Percentiles rank a stretch among this genome's conserved stretches.
Conservation (phyloP, 2,329 filamentous ascomycete species). For the Fusarium algeriense region DNA sequence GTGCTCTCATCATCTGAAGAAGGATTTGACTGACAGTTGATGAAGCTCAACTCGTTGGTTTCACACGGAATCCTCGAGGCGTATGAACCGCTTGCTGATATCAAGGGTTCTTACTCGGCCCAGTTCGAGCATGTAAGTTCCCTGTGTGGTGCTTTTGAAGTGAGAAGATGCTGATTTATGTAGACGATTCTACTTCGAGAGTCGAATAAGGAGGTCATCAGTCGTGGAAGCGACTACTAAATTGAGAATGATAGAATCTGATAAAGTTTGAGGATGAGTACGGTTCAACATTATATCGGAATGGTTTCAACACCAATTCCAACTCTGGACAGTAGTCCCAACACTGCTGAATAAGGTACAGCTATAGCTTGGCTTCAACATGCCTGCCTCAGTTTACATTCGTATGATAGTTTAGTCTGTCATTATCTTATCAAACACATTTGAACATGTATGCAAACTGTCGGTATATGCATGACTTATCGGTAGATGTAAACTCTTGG, state of each 20-base stretch:
- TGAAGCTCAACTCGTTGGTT: slow-evolving; percentile 68
- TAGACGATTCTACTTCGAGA: slow-evolving; percentile 62
- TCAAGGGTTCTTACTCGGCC: slow-evolving; percentile 71
- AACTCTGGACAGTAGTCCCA: slow-evolving; percentile 1
- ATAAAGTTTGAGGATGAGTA: neutral
- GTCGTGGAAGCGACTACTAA: slow-evolving; percentile 65
- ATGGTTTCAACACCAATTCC: slow-evolving; percentile 18
- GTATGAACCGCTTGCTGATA: slow-evolving; percentile 68
- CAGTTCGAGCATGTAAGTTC: slow-evolving; percentile 69
- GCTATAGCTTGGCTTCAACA: slow-evolving; percentile 27
- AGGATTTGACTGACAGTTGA: slow-evolving; percentile 21
- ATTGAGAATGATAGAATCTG: neutral
- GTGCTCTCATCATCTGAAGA: slow-evolving; percentile 3
- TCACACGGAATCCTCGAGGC: slow-evolving; percentile 68
- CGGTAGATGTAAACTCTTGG: neutral
- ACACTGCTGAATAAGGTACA: slow-evolving; percentile 14
- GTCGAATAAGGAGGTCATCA: slow-evolving; percentile 63
- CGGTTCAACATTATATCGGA: slow-evolving; percentile 27
- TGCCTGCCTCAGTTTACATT: slow-evolving; percentile 24
- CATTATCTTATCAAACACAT: neutral
- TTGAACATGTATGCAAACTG: neutral
- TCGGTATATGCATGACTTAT: neutral
- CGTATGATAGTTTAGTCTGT: slow-evolving; percentile 15
- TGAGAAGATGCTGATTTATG: slow-evolving; percentile 3
- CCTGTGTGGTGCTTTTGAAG: fast-evolving